Evolutionary conservation across 2,329 filamentous ascomycete genomes (phyloP).

Genomic region (Colletotrichum cereale): DNA sequence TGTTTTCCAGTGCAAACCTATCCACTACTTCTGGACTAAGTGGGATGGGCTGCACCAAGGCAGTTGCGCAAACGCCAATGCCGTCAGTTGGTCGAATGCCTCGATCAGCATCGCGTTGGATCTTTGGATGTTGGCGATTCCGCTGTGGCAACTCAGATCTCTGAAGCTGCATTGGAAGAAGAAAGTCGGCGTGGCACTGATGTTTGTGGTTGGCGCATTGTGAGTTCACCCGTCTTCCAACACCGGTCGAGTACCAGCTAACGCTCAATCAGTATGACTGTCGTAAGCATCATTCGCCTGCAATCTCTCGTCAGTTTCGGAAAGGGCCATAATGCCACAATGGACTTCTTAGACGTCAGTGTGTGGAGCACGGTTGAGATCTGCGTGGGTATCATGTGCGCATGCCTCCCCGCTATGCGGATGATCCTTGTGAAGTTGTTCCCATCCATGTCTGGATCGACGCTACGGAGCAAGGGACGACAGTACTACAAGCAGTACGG

Average conservation of each 20-base stretch:
- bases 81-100: constrained; percentile 61
- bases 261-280: constrained; percentile 42
- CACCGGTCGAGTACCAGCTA: background rate
- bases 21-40: constrained; percentile 62
- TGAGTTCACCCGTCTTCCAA: constrained; percentile 41
- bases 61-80: constrained; percentile 59
- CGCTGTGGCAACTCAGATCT: constrained; percentile 54
- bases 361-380: constrained; percentile 53
- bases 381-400: constrained; percentile 53
- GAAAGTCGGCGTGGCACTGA: constrained; percentile 57
- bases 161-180: constrained; percentile 58
- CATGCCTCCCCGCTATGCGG: constrained; percentile 50
- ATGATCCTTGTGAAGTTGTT: constrained; percentile 49
- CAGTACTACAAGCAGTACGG: constrained; percentile 39
- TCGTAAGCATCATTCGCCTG: constrained; percentile 48
- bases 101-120: constrained; percentile 62
- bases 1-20: constrained; percentile 61
- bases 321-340: constrained; percentile 42
- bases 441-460: constrained; percentile 44
- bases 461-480: constrained; percentile 35
- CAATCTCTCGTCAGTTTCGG: constrained; percentile 45
- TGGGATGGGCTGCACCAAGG: constrained; percentile 62
- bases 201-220: constrained; percentile 60
- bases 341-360: constrained; percentile 44
- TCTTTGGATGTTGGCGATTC: constrained; percentile 60